Base-by-base conservation (phyloP, 2,329 filamentous ascomycete species). In the Talaromyces sp. region DNA sequence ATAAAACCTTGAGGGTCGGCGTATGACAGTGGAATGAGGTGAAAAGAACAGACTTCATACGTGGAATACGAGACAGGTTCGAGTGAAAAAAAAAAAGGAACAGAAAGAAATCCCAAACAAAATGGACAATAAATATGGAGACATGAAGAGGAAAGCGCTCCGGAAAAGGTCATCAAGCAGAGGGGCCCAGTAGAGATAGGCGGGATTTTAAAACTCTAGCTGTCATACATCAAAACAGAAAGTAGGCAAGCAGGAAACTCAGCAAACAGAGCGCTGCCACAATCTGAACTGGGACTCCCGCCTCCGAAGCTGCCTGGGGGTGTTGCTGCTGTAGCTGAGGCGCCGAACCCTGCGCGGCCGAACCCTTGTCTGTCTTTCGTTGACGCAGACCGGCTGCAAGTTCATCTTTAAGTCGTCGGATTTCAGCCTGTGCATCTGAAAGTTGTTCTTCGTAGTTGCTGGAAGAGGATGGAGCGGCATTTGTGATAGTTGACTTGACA, bases 181-280 rank as follows among this genome's bases (percentile, higher is more conserved):
- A 29, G 49, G 52, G 62, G 66, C 63, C 14, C 49, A 26, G 26
- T 4, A 29, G 24, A 27, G 26, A 52, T n/a, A 27, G 49, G 24
- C 21, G 24, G 24, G 49, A 19, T 3, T 29, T 38, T 38, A n/a
- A 17, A 26, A 52, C 24, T 52, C 49, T 52, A 52, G 21, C 49
- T 17, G 14, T 26, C 27, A 52, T 52, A 27, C 49, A 21, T 82
- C 87, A 99, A 78, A 99, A 99, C 81, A 99, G 92, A 76, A 98
- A 86, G 78, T 97, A 99, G 59, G 92, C 95, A 68, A 98, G 84
- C 71, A 99, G 78, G 80, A 99, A 99, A 81, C 91, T 93, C 65
- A 96, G 69, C 69, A 99, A 81, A 73, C 93, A 97, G 50, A 99
- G 80, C 24, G 86, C 81, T 24, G 95, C 93, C 51, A 90, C 90